Evolutionary conservation across 257 asterid species (phyloP).

Genomic region (Solanum arcanum): DNA sequence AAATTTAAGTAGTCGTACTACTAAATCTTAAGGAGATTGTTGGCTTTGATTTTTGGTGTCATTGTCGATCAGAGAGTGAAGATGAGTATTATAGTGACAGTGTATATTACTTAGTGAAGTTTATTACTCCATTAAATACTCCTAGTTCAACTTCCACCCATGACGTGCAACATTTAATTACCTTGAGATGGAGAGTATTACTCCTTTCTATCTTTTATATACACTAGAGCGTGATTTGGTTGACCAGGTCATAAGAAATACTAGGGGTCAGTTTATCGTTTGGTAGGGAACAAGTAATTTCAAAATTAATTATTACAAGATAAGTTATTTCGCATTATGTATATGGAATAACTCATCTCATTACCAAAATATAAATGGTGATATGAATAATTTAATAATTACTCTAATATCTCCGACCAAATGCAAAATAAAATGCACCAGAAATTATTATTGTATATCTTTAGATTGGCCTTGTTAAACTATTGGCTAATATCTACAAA

Average conservation of each 20-base stretch:
- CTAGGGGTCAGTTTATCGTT: too few species aligned
- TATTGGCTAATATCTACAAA: background rate
- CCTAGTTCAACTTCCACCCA: background rate
- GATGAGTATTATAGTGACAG: background rate
- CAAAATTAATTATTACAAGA: too few species aligned
- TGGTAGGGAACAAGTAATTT: background rate
- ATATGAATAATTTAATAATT: too few species aligned
- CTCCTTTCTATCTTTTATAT: background rate
- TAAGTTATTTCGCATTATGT: rapidly evolving
- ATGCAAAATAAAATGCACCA: too few species aligned
- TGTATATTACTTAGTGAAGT: background rate
- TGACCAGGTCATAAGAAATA: background rate
- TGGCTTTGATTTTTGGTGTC: background rate
- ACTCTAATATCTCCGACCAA: too few species aligned
- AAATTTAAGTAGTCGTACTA: background rate
- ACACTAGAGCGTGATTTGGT: background rate
- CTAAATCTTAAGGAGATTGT: background rate
- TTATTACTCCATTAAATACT: background rate
- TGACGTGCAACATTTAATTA: background rate
- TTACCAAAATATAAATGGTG: too few species aligned
- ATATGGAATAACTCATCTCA: too few species aligned
- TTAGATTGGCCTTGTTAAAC: too few species aligned
- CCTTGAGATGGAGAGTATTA: background rate
- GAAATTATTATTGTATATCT: too few species aligned
- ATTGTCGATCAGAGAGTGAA: background rate